phyloP scores from a whole-genome alignment of 2,329 filamentous ascomycete genomes.

The Fulvia fulva region DNA sequence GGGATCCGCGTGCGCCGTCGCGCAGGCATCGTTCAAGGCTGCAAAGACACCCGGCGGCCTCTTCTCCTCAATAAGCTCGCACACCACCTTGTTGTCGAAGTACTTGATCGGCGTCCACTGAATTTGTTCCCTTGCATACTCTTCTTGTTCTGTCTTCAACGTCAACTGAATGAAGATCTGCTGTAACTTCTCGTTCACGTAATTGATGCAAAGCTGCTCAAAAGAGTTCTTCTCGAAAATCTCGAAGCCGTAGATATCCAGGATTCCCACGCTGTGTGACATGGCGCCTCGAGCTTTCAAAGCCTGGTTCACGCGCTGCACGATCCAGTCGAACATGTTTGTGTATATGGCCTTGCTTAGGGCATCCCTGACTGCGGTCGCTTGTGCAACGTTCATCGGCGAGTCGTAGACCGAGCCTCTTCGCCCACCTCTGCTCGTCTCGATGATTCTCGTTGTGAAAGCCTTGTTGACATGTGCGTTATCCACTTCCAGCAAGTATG shows the following conservation, averaged over 20 bases:
- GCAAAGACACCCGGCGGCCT: conserved; percentile 90
- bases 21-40: conserved; percentile 93
- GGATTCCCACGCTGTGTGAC: conserved; percentile 84
- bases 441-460: conserved; percentile 82
- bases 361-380: conserved; percentile 80
- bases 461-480: conserved; percentile 75
- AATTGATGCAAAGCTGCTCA: conserved; percentile 98
- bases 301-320: conserved; percentile 87
- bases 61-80: conserved; percentile 89
- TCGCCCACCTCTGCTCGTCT: conserved; percentile 62
- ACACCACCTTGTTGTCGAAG: conserved; percentile 99
- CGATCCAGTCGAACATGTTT: conserved; percentile 98
- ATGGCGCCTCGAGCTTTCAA: conserved; percentile 72
- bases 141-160: conserved; percentile 93
- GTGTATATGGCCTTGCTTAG: conserved; percentile 93
- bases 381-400: conserved; percentile 83
- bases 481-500: conserved; percentile 87
- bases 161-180: conserved; percentile 99
- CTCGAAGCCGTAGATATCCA: conserved; percentile 99
- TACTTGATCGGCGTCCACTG: conserved; percentile 99
- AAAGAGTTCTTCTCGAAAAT: conserved; percentile 99
- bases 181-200: conserved; percentile 98
- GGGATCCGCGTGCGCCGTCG: conserved; percentile 95
- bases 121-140: conserved; percentile 93
- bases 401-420: conserved; percentile 66